Percentiles rank a stretch among this genome's conserved stretches.
phyloP scores from a whole-genome alignment of 257 asterid species.

The Solanum bulbocastanum region DNA sequence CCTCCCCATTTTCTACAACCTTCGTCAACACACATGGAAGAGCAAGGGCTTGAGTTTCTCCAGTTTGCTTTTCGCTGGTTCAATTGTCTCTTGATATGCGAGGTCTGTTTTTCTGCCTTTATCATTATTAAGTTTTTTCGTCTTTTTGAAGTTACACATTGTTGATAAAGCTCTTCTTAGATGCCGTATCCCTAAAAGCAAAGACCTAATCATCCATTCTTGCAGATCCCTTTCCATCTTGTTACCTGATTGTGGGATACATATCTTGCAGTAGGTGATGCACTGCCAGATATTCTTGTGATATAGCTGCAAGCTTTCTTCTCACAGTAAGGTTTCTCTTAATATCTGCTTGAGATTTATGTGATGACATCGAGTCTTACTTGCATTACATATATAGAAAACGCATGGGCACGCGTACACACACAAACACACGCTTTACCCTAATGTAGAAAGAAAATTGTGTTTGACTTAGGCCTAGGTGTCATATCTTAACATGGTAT shows the following conservation, averaged over 20 bases:
- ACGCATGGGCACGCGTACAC: too few species aligned
- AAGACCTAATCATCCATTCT: conserved; percentile 8
- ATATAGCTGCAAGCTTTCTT: conserved; percentile 91
- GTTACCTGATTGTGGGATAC: conserved; percentile 95
- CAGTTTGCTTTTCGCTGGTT: conserved; percentile 99
- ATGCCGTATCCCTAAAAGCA: background rate
- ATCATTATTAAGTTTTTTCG: background rate
- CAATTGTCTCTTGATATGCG: conserved; percentile 91
- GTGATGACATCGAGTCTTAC: background rate
- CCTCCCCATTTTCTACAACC: conserved; percentile 40
- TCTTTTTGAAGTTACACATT: background rate
- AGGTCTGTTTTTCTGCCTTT: conserved; percentile 36
- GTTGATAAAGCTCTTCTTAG: background rate
- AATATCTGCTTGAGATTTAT: background rate
- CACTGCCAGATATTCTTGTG: conserved; percentile 80
- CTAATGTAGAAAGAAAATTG: background rate
- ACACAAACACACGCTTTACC: background rate
- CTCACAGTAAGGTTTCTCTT: conserved; percentile 44
- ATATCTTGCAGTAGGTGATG: conserved; percentile 98
- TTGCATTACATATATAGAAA: background rate
- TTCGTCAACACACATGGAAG: conserved; percentile 67
- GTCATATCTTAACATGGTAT: background rate
- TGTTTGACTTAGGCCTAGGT: background rate
- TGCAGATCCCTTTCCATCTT: conserved; percentile 76
- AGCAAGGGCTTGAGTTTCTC: conserved; percentile 95